Conservation (phyloP, 2,329 filamentous ascomycete genomes). For the Trichoderma cornu-damae region DNA sequence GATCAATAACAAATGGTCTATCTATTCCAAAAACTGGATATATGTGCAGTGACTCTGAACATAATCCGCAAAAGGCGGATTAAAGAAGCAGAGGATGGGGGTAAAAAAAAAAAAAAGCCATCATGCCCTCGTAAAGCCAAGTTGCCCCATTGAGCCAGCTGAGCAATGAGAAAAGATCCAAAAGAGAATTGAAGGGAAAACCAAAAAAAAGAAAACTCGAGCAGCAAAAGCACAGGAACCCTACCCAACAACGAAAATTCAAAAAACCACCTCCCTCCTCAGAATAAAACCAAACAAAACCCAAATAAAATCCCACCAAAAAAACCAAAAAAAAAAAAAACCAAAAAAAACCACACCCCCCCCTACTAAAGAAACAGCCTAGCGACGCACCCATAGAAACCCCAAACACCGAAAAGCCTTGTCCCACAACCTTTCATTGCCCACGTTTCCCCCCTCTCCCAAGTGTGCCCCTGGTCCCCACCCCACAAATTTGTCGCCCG, state of each 20-base stretch:
- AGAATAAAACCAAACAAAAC: too few species aligned
- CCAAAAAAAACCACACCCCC: too few species aligned
- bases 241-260: conserved; percentile 13
- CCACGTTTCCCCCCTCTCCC: conserved; percentile 10
- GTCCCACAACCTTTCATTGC: conserved; percentile 16
- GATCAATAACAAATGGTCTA: conserved; percentile 11
- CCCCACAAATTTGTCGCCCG: conserved; percentile 14
- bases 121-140: conserved; percentile 14
- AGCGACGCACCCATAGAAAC: conserved; percentile 12
- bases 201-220: too few species aligned
- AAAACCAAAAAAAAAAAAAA: too few species aligned
- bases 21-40: conserved; percentile 7
- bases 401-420: conserved; percentile 17
- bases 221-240: conserved; percentile 5
- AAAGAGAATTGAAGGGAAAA: too few species aligned
- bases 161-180: conserved; percentile 8
- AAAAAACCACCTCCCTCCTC: too few species aligned
- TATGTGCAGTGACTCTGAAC: conserved; percentile 16
- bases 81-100: not conserved
- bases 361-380: conserved; percentile 7
- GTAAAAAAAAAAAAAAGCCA: conserved; percentile 2
- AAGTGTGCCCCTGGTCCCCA: conserved; percentile 13
- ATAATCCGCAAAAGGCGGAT: not conserved
- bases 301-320: too few species aligned
- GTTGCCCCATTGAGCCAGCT: not conserved